These are phyloP conservation scores for Suhomyces guaymorum DNA, from an alignment of 1,139 yeast species.

Conservation along the genomic window DNA sequence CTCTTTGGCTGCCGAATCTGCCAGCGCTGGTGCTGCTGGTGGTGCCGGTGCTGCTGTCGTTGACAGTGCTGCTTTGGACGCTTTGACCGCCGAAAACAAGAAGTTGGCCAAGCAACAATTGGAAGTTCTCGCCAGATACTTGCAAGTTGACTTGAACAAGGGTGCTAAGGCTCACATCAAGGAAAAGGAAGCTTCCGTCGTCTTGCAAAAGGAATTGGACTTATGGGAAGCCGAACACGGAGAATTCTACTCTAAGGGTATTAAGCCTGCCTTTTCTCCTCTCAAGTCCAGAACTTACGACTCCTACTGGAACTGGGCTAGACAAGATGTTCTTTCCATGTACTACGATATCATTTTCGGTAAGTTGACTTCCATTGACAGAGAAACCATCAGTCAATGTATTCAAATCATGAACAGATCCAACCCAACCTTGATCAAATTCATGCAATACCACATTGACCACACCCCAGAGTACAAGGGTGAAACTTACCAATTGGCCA, in stretches of 20 bases:
- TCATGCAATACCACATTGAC: constrained; percentile 97
- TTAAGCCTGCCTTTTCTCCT: constrained; percentile 85
- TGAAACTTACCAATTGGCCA: constrained; percentile 84
- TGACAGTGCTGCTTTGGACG: constrained; percentile 96
- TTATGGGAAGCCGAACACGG: constrained; percentile 95
- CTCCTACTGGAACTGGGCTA: constrained; percentile 99
- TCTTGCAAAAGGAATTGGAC: constrained; percentile 87
- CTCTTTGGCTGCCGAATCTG: constrained; percentile 66
- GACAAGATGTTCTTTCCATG: constrained; percentile 93
- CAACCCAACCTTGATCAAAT: constrained; percentile 87
- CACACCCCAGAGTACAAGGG: constrained; percentile 89
- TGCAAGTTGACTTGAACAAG: constrained; percentile 85
- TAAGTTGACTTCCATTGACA: constrained; percentile 81
- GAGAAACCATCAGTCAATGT: constrained; percentile 95
- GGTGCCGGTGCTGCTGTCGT: constrained; percentile 84
- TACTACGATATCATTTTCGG: constrained; percentile 96
- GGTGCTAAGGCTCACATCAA: constrained; percentile 86
- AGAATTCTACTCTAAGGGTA: constrained; percentile 89
- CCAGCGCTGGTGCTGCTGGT: constrained; percentile 51
- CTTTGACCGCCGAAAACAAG: constrained; percentile 85
- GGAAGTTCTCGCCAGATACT: constrained; percentile 91
- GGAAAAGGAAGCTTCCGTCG: constrained; percentile 83
- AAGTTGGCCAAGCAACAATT: constrained; percentile 91
- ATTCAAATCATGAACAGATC: constrained; percentile 97
- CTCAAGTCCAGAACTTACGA: constrained; percentile 95